A percentile compares a stretch with the other conserved stretches of the same genome.
These are phyloP conservation scores for Neoboletus brunneissimus DNA, from an alignment of 768 basidiomycete genomes.

Conservation along the genomic window DNA sequence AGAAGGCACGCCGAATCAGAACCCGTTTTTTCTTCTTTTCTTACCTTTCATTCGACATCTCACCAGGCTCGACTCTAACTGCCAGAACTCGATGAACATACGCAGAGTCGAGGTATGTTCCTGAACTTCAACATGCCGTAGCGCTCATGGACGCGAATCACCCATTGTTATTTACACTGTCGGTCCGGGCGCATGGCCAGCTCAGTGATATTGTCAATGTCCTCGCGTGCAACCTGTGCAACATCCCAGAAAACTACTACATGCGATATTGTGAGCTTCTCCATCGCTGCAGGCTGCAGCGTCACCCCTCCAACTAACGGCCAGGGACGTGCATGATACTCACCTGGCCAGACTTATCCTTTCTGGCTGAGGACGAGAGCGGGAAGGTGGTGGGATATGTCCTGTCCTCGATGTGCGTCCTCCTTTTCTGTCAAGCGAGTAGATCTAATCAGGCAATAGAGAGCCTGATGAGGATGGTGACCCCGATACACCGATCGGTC, in stretches of 20 bases:
- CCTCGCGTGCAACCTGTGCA: conserved; percentile 49
- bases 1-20: not conserved
- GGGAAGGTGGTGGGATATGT: conserved; percentile 56
- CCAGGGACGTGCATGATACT: conserved; percentile 47
- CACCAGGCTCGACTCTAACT: not conserved
- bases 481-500: conserved; percentile 16
- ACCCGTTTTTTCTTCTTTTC: not conserved
- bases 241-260: conserved; percentile 51
- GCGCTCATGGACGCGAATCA: not conserved
- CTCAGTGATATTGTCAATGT: conserved; percentile 47
- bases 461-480: conserved; percentile 20
- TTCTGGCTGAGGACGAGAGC: conserved; percentile 48
- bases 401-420: conserved; percentile 50
- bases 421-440: not conserved
- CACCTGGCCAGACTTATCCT: conserved; percentile 53
- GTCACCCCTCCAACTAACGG: conserved; percentile 1
- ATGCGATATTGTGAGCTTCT: conserved; percentile 30
- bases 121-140: not conserved
- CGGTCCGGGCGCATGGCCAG: conserved; percentile 26
- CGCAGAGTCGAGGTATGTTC: conserved; percentile 29
- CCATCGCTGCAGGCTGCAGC: not conserved
- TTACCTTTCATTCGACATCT: not conserved
- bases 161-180: not conserved
- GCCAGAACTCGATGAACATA: conserved; percentile 23
- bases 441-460: conserved; percentile 14